Conservation (phyloP, 345 rosid species). For the Eucalyptus regnans region DNA sequence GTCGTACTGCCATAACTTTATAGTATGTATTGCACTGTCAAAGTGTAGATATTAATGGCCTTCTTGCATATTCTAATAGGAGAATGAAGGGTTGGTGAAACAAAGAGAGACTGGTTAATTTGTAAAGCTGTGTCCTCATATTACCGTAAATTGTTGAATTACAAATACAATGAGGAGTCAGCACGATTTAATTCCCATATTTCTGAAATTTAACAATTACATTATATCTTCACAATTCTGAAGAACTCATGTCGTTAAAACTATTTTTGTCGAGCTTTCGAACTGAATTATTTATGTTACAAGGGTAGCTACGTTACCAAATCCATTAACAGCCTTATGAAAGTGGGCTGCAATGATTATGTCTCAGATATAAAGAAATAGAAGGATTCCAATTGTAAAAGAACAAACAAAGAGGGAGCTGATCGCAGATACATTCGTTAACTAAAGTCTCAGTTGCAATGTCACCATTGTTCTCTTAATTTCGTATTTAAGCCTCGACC, state of each 20-base stretch:
- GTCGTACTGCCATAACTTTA: constrained; percentile 16
- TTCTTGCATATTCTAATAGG: neutral
- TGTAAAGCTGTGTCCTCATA: neutral
- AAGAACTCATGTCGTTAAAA: neutral
- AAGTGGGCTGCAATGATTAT: neutral
- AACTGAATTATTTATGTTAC: neutral
- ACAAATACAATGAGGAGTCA: too few relatives aligned
- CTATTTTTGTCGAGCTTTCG: neutral
- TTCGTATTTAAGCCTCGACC: neutral
- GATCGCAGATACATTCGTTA: neutral
- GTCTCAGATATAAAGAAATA: too few relatives aligned
- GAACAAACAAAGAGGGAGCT: neutral
- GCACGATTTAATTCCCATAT: too few relatives aligned
- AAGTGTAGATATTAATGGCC: neutral
- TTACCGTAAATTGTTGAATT: neutral
- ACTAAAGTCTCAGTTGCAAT: neutral
- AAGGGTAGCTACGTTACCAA: neutral
- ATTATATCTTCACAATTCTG: neutral
- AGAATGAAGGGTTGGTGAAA: neutral
- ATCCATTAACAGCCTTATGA: neutral
- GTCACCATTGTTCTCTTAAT: neutral
- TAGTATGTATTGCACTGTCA: neutral
- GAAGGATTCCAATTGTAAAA: neutral
- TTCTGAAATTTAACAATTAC: too few relatives aligned
- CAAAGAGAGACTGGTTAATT: neutral